Evolutionary conservation across 2,329 filamentous ascomycete genomes (phyloP), one percentile per base, ranked within the genome.

Genomic region (Cadophora gregata): DNA sequence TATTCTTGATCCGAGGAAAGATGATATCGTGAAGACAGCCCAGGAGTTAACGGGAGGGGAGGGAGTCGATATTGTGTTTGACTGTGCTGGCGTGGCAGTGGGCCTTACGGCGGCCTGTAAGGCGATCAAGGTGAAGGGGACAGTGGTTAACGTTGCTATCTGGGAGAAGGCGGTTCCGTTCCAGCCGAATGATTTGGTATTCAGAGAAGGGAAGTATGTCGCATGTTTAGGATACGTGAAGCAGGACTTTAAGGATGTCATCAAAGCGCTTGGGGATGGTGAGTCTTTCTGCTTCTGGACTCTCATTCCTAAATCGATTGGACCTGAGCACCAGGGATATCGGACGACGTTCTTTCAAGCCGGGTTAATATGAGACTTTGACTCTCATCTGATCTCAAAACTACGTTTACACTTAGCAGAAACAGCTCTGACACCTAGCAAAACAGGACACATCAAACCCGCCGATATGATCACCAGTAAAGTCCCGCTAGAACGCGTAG

Each of bases 141-240:
- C 84, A 0, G 80, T 90, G 0, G 82, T 90, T 1, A 90, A 90
- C 67, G 82, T 90, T n/a, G 86, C 88, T 0, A 85, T 90, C 3
- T 90, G 86, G 86, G 86, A 88, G 72, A 85, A 82, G 62, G 78
- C 79, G 7, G 80, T 87, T 4, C 79, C 81, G 0, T 82, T 89
- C 61, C 78, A 84, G 36, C 82, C 84, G 0, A 87, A 86, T 69
- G 80, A 82, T 70, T 70, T 88, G 33, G 80, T 86, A 5, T 83
- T 84, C 62, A 80, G 80, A 7, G 85, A 88, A 74, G 82, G 84
- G 36, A 81, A 78, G 42, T 86, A 85, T 71, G 78, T 81, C 8
- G 83, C 82, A 0, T 67, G 62, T 60, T 21, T 73, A 12, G 70
- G 68, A 10, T 73, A 75, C 48, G 59, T 69, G 14, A 68, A 68